A percentile compares a stretch with the other conserved stretches of the same genome.
Conservation (phyloP, 2,329 filamentous ascomycete species). For the Phyllosticta capitalensis region DNA sequence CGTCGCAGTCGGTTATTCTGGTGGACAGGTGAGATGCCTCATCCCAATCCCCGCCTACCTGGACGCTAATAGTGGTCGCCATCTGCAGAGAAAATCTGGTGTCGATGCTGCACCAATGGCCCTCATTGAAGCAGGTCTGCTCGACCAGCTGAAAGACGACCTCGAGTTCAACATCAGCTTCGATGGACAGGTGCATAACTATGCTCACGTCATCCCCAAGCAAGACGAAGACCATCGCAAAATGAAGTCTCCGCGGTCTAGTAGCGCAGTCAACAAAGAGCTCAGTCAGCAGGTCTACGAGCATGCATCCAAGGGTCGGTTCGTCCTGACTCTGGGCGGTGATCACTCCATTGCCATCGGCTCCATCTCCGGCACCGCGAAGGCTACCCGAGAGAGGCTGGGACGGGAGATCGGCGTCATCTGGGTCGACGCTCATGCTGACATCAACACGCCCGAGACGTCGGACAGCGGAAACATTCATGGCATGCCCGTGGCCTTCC, state of each 20-base stretch:
- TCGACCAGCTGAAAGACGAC: conserved; percentile 72
- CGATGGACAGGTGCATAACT: conserved; percentile 73
- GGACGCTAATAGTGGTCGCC: conserved; percentile 12
- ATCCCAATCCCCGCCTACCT: background rate
- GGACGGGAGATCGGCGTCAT: conserved; percentile 83
- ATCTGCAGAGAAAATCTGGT: conserved; percentile 69
- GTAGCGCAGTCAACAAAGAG: conserved; percentile 72
- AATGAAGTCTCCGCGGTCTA: conserved; percentile 90
- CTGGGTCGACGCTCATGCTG: conserved; percentile 96
- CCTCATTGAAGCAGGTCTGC: conserved; percentile 78
- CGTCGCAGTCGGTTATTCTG: conserved; percentile 91
- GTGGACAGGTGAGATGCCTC: conserved; percentile 65
- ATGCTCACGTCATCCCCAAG: conserved; percentile 62
- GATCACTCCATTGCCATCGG: conserved; percentile 97
- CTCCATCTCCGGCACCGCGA: conserved; percentile 77
- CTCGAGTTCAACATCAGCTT: conserved; percentile 82
- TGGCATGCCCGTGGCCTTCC: conserved; percentile 92
- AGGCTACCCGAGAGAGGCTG: conserved; percentile 75
- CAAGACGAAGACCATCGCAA: conserved; percentile 70
- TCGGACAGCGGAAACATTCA: conserved; percentile 90
- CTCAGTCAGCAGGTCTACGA: conserved; percentile 79
- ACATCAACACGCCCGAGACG: conserved; percentile 93
- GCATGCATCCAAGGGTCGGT: conserved; percentile 71
- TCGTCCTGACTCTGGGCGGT: conserved; percentile 87
- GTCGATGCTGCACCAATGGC: conserved; percentile 86